Evolutionary conservation across 2,329 filamentous ascomycete species (phyloP), one percentile per base, ranked within the genome.

Genomic region (Pseudogymnoascus sp.): DNA sequence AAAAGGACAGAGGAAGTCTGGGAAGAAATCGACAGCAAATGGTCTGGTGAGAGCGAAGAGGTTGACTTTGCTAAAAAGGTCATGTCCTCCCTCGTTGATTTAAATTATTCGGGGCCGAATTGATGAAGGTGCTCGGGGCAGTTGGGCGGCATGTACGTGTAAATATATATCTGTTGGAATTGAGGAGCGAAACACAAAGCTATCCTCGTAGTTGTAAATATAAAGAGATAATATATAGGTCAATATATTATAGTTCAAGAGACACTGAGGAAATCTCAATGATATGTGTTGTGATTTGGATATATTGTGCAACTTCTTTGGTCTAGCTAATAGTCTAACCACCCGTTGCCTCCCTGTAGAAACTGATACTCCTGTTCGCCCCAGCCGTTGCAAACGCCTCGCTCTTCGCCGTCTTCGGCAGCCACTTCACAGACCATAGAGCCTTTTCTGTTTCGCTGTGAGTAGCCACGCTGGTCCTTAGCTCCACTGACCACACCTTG

Each of bases 401-500:
- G 61, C 81, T 87, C 73, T 36, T 80, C 63, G 77, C 79, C 1
- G 83, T 83, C 78, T 90, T 92, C 10, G 90, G 90, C 66, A 96
- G 76, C 92, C 92, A 96, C 72, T 86, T 88, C 28, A 93, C 90
- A 63, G 86, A 85, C 90, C 93, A 97, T 2, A 98, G 74, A 0
- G 87, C 84, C 76, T 90, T 90, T 68, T 93, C 93, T 5, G 90
- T 92, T 78, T 98, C 93, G 65, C 89, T 93, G 74, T 96, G 92
- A 8, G 95, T 99, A 11, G 93, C 92, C 51, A 99, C 95, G 73
- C 95, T 98, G 4, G 83, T 82, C 64, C 86, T 84, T 36, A 87
- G 85, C 71, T 96, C 92, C 65, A 97, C 85, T 31, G 91, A 93
- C 95, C 95, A 99, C 31, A 98, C 90, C 77, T 96, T 97, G 66